These are phyloP conservation scores for Alloteropsis semialata DNA, from an alignment of 176 grass and related monocot genomes.

Conservation along the genomic window DNA sequence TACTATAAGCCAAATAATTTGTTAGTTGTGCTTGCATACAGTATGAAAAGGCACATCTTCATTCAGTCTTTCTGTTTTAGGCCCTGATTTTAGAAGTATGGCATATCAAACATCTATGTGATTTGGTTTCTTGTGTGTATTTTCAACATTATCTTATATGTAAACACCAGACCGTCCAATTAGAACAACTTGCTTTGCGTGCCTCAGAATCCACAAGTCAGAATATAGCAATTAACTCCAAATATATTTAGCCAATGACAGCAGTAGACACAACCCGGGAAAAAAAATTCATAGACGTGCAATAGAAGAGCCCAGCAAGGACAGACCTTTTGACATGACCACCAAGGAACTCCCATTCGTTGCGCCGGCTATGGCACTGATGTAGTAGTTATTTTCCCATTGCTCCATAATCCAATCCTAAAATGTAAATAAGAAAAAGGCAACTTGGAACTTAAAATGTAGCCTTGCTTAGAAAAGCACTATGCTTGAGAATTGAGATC, in stretches of 20 bases:
- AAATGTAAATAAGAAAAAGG: conserved; percentile 23
- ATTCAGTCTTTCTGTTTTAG: background rate
- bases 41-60: background rate
- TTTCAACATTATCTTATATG: background rate
- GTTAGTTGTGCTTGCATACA: conserved; percentile 7
- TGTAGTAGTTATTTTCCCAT: conserved; percentile 99
- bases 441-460: conserved; percentile 16
- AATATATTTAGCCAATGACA: background rate
- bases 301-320: background rate
- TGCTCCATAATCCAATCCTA: conserved; percentile 99
- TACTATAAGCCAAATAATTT: background rate
- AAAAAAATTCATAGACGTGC: background rate
- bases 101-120: background rate
- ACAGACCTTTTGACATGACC: conserved; percentile 97
- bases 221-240: background rate
- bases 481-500: conserved; percentile 17
- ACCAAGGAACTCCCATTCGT: conserved; percentile 94
- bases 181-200: background rate
- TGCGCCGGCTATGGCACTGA: conserved; percentile 91
- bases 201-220: background rate
- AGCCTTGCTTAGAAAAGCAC: background rate
- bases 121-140: conserved; percentile 1
- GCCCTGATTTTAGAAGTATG: background rate
- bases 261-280: background rate
- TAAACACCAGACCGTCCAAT: background rate